phyloP scores from a whole-genome alignment of 2,329 filamentous ascomycete genomes.

The Pestalotiopsis sp. region DNA sequence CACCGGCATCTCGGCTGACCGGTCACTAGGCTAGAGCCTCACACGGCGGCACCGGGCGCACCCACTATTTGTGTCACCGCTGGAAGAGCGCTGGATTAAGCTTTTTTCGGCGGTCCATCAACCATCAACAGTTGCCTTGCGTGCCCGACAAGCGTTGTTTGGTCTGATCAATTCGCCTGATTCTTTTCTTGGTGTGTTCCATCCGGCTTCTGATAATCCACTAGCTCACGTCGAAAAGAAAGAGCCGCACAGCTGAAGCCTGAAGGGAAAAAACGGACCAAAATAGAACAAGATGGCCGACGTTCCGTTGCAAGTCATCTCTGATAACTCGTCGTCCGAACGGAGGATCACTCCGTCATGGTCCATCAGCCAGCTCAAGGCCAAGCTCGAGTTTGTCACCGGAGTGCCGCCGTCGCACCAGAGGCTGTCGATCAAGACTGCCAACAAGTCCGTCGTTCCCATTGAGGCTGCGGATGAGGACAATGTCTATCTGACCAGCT shows the following conservation, averaged over 20 bases:
- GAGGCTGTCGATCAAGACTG: slow-evolving; percentile 70
- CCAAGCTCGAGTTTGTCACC: slow-evolving; percentile 89
- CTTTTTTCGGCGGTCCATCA: neutral
- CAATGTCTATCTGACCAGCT: slow-evolving; percentile 61
- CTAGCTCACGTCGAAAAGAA: neutral
- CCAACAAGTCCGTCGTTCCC: slow-evolving; percentile 61
- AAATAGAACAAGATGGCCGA: slow-evolving; percentile 58
- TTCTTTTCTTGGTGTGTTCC: neutral
- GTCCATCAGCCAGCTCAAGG: slow-evolving; percentile 82
- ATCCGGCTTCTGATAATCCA: neutral
- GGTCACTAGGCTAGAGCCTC: neutral
- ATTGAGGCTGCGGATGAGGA: slow-evolving; percentile 77
- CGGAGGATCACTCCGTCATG: slow-evolving; percentile 91
- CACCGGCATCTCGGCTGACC: neutral
- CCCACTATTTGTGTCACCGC: slow-evolving; percentile 1
- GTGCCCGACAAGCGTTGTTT: neutral
- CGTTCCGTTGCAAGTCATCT: slow-evolving; percentile 74
- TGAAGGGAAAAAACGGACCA: neutral
- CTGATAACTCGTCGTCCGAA: slow-evolving; percentile 80
- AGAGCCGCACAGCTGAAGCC: neutral
- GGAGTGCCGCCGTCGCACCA: slow-evolving; percentile 84
- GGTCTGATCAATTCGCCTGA: neutral
- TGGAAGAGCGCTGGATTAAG: neutral
- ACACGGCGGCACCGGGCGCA: neutral
- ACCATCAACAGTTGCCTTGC: neutral